Conservation (phyloP, 306 rosid species). For the Carpinus fangiana region DNA sequence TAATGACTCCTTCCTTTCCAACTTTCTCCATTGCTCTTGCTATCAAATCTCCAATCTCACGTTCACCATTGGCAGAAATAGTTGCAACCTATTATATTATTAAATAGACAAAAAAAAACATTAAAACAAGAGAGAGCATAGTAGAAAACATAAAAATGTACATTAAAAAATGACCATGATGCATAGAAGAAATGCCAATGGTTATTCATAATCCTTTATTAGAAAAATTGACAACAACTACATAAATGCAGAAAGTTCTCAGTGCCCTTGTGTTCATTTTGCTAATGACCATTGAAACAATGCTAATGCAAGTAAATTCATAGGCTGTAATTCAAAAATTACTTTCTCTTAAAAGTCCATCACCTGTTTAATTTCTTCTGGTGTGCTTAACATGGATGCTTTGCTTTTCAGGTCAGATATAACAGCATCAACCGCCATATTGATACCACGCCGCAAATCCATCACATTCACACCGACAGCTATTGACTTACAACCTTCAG, state of each 20-base stretch:
- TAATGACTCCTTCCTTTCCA: constrained; percentile 95
- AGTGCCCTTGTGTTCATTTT: background rate
- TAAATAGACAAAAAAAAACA: constrained; percentile 1
- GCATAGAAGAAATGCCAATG: background rate
- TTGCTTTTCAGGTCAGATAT: constrained; percentile 73
- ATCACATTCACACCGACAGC: constrained; percentile 93
- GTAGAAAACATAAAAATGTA: background rate
- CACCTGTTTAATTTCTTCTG: constrained; percentile 95
- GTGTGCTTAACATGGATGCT: constrained; percentile 87
- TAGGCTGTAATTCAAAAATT: background rate
- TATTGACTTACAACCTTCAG: constrained; percentile 86
- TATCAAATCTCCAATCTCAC: constrained; percentile 84
- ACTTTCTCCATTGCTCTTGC: constrained; percentile 99
- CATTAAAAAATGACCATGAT: background rate
- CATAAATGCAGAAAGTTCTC: background rate
- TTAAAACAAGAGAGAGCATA: background rate
- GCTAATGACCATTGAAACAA: background rate
- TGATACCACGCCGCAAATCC: constrained; percentile 89
- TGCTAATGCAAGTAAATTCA: background rate
- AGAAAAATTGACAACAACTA: background rate
- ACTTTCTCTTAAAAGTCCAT: constrained; percentile 26
- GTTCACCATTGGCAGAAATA: constrained; percentile 94
- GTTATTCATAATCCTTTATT: background rate
- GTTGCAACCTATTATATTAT: constrained; percentile 70
- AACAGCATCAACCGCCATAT: constrained; percentile 83